Conservation (phyloP, 345 rosid species). For the Angophora floribunda region DNA sequence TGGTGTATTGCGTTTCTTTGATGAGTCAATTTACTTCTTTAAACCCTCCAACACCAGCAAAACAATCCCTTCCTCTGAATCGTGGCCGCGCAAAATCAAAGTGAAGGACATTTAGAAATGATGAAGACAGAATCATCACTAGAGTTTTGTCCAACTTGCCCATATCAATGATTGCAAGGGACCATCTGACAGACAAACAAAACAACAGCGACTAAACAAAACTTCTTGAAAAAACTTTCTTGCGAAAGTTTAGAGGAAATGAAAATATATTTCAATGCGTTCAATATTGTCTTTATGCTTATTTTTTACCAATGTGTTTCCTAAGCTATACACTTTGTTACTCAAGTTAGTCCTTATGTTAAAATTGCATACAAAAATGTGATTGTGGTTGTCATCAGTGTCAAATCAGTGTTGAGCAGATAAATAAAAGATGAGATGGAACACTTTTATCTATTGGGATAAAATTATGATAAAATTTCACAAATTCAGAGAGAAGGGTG, state of each 20-base stretch:
- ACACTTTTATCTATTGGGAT: no score
- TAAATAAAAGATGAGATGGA: no score
- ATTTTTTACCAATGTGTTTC: no score
- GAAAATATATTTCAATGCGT: background rate
- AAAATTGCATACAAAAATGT: no score
- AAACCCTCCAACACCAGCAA: background rate
- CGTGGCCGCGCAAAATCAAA: background rate
- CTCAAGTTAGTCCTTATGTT: no score
- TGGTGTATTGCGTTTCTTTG: background rate
- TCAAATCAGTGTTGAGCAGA: no score
- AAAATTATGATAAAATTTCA: no score
- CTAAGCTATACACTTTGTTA: no score
- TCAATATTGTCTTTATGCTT: no score
- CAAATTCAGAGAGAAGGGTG: no score
- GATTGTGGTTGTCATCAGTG: no score
- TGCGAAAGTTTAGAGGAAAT: background rate
- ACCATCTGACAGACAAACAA: fast-evolving
- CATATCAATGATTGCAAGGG: background rate
- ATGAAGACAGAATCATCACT: background rate
- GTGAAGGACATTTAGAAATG: background rate
- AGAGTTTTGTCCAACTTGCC: background rate
- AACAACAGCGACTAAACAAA: background rate
- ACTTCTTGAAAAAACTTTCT: background rate
- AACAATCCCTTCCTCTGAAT: background rate
- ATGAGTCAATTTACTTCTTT: background rate